Conservation (phyloP, 176 grass and related monocot genomes). For the Zizania latifolia region DNA sequence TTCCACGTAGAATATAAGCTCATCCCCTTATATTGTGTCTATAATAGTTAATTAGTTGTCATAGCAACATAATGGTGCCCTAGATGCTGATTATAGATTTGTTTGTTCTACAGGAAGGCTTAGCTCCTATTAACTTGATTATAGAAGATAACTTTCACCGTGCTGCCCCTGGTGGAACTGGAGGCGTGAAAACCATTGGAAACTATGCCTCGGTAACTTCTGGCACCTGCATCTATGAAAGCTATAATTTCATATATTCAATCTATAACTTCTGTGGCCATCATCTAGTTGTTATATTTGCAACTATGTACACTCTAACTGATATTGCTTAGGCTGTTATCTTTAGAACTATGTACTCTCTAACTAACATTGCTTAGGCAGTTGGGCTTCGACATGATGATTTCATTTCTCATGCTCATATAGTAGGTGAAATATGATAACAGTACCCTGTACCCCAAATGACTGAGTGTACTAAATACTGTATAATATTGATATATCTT, state of each 20-base stretch:
- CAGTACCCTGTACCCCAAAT: not conserved
- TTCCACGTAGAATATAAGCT: not conserved
- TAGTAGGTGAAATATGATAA: not conserved
- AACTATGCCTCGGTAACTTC: constrained; percentile 86
- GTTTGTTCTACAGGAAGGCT: constrained; percentile 58
- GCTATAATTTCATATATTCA: not conserved
- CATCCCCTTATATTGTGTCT: not conserved
- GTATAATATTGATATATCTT: not conserved
- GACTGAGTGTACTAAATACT: not conserved
- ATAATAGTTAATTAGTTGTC: not conserved
- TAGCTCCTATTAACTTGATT: constrained; percentile 88
- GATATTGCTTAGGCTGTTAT: not conserved
- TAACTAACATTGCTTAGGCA: not conserved
- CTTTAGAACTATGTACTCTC: no score
- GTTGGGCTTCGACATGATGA: not conserved
- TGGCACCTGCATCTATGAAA: not conserved
- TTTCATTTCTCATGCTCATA: not conserved
- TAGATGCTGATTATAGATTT: constrained; percentile 4
- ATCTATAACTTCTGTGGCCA: not conserved
- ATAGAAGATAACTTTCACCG: constrained; percentile 82
- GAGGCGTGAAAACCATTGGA: constrained; percentile 84
- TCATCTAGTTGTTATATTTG: not conserved
- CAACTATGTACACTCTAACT: not conserved
- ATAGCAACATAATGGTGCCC: not conserved
- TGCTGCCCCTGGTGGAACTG: constrained; percentile 82